Base-by-base conservation (phyloP, 2,329 filamentous ascomycete species). In the Aspergillus sp. region DNA sequence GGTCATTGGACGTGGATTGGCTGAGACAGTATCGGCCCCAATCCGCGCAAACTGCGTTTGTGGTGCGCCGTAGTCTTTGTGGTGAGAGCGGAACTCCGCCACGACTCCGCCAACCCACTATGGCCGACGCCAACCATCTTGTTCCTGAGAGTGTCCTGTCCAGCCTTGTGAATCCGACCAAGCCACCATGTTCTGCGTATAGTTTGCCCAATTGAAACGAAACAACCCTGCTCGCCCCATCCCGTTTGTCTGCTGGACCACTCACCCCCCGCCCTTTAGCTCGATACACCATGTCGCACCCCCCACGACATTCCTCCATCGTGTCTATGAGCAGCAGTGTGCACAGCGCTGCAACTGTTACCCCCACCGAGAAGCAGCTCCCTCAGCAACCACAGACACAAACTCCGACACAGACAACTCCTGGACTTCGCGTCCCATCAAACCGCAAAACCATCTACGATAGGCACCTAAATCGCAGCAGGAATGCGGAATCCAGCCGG, bases 361-460 rank as follows among this genome's bases (percentile, higher is more conserved):
- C 48, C 40, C 31, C 58, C 4, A 55, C 31, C 15, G 61, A 69
- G 37, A 68, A 70, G 46, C 65, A 64, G 51, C 67, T 70, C 37
- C 55, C 68, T 21, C 64, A 67, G 50, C 37, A 43, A 52, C 64
- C 68, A 58, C 84, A 81, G 70, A 71, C 81, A 43, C 81, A 82
- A 65, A 73, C 81, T 57, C 70, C 76, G 62, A 77, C 81, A 62
- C 73, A 73, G 60, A 68, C 76, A 25, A 73, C 77, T 58, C 75
- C 77, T 4, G 74, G 90, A 25, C 87, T 99, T 61, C 90, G 92
- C 66, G 91, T 96, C 70, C 93, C 95, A 48, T 90, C 90, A 56
- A 96, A 87, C 75, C 91, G 92, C 79, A 98, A 98, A 80, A 96
- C 92, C 64, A 98, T 99, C 79, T 99, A 98, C 81, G 92, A 97